Base-by-base conservation (phyloP, 768 basidiomycete species). In the Tephrocybe sp. region DNA sequence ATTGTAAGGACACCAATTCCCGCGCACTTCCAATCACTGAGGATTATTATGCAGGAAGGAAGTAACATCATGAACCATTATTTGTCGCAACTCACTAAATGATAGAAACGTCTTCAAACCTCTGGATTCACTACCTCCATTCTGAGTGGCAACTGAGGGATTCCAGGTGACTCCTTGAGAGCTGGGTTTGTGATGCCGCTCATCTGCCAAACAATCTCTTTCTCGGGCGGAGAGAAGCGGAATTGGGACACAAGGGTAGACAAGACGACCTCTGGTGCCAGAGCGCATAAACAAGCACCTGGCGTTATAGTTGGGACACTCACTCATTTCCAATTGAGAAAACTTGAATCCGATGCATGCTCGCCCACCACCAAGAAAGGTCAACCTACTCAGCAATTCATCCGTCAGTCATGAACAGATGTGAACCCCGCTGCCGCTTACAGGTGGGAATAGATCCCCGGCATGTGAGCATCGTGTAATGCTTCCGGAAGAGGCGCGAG, bases 371-470 rank as follows among this genome's bases (percentile, higher is more conserved):
- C n/a, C n/a, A n/a, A n/a, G n/a, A n/a, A n/a, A n/a, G n/a, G 28
- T 30, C 28, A 30, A 30, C 28, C 28, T 30, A 12, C 7, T 6
- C 7, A 12, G 12, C 12, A 30, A 30, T 6, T 12, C 28, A 30
- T 30, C 12, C 5, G 28, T 12, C 28, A n/a, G 28, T 12, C 28
- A 6, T 12, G 12, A 6, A 12, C 28, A 5, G 28, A 12, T 30
- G 12, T 30, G 12, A 30, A 30, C 7, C 12, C 5, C 12, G 28
- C n/a, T 30, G 10, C 21, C 12, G 45, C 23, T 21, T 43, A 76
- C 75, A 75, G 40, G 50, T 73, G 64, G 1, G 74, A 70, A 55
- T 78, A 78, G 3, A 77, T 58, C 0, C 76, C 75, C 1, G 76
- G 75, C 9, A 75, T 65, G 18, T 63, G 68, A 6, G 74, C 73